phyloP scores from a whole-genome alignment of 257 asterid species.

The Nicotiana knightiana region DNA sequence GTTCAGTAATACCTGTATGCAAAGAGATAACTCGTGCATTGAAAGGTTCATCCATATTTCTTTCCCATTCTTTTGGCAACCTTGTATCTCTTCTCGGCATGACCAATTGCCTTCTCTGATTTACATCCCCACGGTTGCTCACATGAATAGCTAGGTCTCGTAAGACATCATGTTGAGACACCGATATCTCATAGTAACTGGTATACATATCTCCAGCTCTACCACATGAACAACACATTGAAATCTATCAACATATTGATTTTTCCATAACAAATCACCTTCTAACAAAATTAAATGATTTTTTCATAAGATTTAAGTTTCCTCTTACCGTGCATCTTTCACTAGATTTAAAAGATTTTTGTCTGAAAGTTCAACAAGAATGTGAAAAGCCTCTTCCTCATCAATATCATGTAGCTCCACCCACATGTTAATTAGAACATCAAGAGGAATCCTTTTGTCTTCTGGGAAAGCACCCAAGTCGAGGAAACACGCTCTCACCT shows the following conservation, averaged over 20 bases:
- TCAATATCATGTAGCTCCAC: conserved; percentile 80
- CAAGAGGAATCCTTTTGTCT: conserved; percentile 80
- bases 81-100: conserved; percentile 78
- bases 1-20: conserved; percentile 59
- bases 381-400: conserved; percentile 76
- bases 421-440: conserved; percentile 90
- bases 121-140: conserved; percentile 43
- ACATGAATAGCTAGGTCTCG: conserved; percentile 79
- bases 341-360: conserved; percentile 73
- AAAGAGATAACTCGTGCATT: conserved; percentile 72
- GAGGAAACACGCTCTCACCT: conserved; percentile 74
- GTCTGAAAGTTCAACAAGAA: conserved; percentile 76
- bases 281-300: background rate
- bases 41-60: conserved; percentile 62
- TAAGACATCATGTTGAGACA: conserved; percentile 78
- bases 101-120: conserved; percentile 54
- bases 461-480: conserved; percentile 86
- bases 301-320: background rate
- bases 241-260: background rate
- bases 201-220: conserved; percentile 85
- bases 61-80: conserved; percentile 87
- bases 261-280: background rate
- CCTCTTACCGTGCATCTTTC: conserved; percentile 67
- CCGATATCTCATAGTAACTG: conserved; percentile 83
- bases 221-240: conserved; percentile 15